Evolutionary conservation across 768 basidiomycete species (phyloP).

Genomic region (Tylopilus sp.): DNA sequence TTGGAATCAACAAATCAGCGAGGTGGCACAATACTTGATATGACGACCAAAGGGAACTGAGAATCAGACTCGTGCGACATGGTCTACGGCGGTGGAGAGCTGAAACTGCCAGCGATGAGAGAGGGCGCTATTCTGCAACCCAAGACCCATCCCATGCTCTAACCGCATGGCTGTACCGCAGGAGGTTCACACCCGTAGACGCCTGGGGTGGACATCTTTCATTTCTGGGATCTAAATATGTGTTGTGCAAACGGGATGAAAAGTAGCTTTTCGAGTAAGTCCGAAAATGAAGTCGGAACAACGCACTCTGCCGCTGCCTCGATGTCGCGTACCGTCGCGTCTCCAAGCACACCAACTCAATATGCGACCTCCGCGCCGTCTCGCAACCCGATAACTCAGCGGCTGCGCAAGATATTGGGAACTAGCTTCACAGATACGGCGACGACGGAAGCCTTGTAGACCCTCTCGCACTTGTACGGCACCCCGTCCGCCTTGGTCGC

Average conservation of each 20-base stretch:
- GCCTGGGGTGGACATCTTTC: too few species aligned
- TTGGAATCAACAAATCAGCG: too few species aligned
- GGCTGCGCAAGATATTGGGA: constrained; percentile 88
- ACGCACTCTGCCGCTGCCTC: not conserved
- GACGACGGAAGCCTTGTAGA: constrained; percentile 76
- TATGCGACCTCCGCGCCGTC: not conserved
- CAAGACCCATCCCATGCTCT: not conserved
- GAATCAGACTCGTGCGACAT: not conserved
- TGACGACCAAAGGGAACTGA: not conserved
- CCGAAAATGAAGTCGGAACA: too few species aligned
- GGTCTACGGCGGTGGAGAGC: not conserved
- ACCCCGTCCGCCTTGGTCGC: constrained; percentile 18
- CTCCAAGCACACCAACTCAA: not conserved
- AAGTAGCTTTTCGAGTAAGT: too few species aligned
- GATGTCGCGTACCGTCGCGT: not conserved
- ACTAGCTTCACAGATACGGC: constrained; percentile 75
- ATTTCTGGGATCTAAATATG: too few species aligned
- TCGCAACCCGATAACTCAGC: constrained; percentile 75
- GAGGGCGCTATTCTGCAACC: not conserved
- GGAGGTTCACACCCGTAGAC: too few species aligned
- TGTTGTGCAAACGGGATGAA: too few species aligned
- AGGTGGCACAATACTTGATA: not conserved
- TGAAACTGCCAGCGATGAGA: not conserved
- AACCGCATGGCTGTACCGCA: not conserved
- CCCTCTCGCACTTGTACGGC: constrained; percentile 77